These are phyloP conservation scores for Exophiala sp. DNA, from an alignment of 2,329 filamentous ascomycete species.

Conservation along the genomic window DNA sequence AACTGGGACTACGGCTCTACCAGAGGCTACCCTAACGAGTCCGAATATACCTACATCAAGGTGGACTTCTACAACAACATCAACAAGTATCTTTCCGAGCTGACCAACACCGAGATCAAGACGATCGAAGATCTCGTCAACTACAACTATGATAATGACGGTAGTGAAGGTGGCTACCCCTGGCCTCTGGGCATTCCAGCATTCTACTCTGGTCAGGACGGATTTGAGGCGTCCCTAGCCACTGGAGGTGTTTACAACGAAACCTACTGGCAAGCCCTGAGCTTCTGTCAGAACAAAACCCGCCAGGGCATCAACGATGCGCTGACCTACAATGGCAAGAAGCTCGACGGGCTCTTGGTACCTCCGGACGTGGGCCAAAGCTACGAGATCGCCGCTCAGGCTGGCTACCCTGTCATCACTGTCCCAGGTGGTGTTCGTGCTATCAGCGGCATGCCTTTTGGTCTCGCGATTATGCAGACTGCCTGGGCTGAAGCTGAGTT, in stretches of 20 bases:
- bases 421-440: conserved; percentile 59
- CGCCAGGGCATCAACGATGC: conserved; percentile 69
- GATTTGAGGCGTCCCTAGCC: conserved; percentile 58
- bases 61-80: conserved; percentile 64
- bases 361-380: conserved; percentile 66
- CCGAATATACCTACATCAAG: conserved; percentile 70
- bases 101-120: conserved; percentile 59
- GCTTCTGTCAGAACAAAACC: conserved; percentile 56
- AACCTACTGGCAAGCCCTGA: conserved; percentile 64
- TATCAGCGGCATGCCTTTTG: conserved; percentile 58
- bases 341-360: conserved; percentile 62
- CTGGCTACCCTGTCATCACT: conserved; percentile 70
- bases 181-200: conserved; percentile 52
- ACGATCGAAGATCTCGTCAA: conserved; percentile 63
- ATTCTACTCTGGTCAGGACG: conserved; percentile 68
- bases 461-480: conserved; percentile 58
- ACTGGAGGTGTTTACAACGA: conserved; percentile 61
- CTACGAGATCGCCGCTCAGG: conserved; percentile 68
- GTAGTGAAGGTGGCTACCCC: conserved; percentile 64
- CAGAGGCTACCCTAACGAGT: conserved; percentile 59
- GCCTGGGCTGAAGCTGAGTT: conserved; percentile 59
- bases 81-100: conserved; percentile 58
- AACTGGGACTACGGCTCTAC: conserved; percentile 65
- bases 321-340: conserved; percentile 41
- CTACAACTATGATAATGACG: conserved; percentile 61